Percentiles rank a stretch among this genome's conserved stretches.
phyloP scores from a whole-genome alignment of 768 basidiomycete species.

The Leccinum sublutescens region DNA sequence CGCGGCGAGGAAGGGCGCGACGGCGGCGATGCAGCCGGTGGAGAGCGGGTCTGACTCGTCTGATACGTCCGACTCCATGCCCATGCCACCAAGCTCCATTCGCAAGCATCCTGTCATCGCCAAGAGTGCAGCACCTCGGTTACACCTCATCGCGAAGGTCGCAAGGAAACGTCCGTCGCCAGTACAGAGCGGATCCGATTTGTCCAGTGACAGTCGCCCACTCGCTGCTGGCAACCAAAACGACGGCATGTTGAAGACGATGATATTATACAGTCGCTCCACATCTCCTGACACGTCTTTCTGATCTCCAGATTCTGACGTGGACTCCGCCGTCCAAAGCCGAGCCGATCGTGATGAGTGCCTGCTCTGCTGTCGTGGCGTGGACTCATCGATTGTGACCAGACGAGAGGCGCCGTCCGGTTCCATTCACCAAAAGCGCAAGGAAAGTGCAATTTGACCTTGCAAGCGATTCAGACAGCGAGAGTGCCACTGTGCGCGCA shows the following conservation, averaged over 20 bases:
- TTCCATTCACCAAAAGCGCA: neutral
- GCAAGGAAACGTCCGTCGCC: conserved; percentile 13
- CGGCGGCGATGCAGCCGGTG: neutral
- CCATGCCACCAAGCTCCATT: neutral
- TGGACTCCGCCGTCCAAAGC: neutral
- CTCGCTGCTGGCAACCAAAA: conserved; percentile 1
- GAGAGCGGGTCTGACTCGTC: conserved; percentile 7
- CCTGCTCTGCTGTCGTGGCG: neutral
- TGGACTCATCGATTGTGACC: neutral
- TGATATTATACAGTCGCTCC: neutral
- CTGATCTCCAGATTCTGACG: conserved; percentile 18
- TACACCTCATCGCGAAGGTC: conserved; percentile 7
- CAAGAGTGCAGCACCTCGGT: conserved; percentile 1
- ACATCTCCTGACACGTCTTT: neutral
- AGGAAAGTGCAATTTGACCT: conserved; percentile 19
- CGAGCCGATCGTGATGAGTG: conserved; percentile 3
- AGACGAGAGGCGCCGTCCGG: conserved; percentile 8
- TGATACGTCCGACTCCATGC: neutral
- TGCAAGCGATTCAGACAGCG: conserved; percentile 11
- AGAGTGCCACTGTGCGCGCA: conserved; percentile 14
- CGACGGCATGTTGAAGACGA: conserved; percentile 11
- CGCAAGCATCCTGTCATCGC: neutral
- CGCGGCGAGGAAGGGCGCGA: conserved; percentile 14
- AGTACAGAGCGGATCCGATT: conserved; percentile 1
- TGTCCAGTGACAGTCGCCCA: conserved; percentile 6